Percentiles rank a stretch among this genome's conserved stretches.
Evolutionary conservation across 179 eudicot genomes (phyloP).

Genomic region (Beta corolliflora): DNA sequence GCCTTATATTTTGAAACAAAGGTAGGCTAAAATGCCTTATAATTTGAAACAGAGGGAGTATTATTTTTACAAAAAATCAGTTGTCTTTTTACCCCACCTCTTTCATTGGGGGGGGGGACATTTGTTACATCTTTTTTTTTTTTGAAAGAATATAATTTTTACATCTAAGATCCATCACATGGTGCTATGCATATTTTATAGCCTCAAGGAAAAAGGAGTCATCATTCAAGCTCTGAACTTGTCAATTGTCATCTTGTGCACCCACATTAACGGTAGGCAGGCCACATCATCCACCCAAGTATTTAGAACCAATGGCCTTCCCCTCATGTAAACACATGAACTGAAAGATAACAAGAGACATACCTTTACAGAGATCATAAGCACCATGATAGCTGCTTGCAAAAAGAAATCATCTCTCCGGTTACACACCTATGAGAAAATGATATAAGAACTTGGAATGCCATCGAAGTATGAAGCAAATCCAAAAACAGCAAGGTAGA

Average conservation of each 20-base stretch:
- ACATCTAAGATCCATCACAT: too few species aligned
- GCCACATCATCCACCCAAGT: not conserved
- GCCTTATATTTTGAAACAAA: too few species aligned
- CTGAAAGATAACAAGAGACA: not conserved
- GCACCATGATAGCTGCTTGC: conserved; percentile 72
- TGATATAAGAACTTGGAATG: conserved; percentile 12
- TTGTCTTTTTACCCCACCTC: not conserved
- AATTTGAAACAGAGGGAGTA: too few species aligned
- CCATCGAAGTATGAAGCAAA: not conserved
- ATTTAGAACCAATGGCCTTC: not conserved
- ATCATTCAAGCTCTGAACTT: not conserved
- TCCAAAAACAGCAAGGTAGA: not conserved
- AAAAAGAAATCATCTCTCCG: conserved; percentile 35
- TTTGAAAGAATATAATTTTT: too few species aligned
- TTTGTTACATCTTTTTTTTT: too few species aligned
- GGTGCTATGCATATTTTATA: not conserved
- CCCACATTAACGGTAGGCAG: not conserved
- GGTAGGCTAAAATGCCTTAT: too few species aligned
- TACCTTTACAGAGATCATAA: conserved; percentile 86
- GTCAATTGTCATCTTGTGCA: not conserved
- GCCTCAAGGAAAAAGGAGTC: not conserved
- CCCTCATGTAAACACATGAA: not conserved
- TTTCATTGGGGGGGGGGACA: too few species aligned
- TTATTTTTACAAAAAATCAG: too few species aligned
- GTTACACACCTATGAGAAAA: conserved; percentile 50